Conservation (phyloP, 306 rosid species). For the Abrus precatorius region DNA sequence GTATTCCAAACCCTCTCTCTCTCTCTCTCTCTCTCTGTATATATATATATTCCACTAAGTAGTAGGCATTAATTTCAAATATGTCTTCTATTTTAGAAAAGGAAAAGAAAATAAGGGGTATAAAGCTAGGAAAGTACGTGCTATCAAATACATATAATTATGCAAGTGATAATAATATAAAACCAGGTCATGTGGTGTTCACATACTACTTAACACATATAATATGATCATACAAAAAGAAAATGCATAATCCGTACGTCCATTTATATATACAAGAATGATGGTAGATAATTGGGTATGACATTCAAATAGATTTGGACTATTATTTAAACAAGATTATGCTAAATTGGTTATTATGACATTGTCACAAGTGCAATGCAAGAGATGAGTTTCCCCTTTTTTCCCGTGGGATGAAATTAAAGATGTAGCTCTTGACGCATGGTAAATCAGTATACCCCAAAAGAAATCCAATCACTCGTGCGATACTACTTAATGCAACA, state of each 20-base stretch:
- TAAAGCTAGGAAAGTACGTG: not conserved
- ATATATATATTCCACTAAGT: not conserved
- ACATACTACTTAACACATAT: not conserved
- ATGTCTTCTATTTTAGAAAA: not conserved
- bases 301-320: not conserved
- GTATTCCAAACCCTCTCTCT: not conserved
- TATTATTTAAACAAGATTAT: not conserved
- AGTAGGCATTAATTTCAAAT: not conserved
- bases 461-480: not conserved
- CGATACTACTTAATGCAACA: slow-evolving; percentile 1
- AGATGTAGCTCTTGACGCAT: not conserved
- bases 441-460: not conserved
- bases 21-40: too few species aligned
- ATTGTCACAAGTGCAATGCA: not conserved
- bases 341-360: not conserved
- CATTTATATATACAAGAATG: too few species aligned
- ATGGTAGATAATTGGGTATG: too few species aligned
- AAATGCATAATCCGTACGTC: too few species aligned
- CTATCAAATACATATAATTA: not conserved
- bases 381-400: too few species aligned
- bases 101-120: not conserved
- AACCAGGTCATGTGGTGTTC: not conserved
- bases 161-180: not conserved
- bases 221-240: not conserved
- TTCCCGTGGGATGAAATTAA: not conserved